phyloP scores from a whole-genome alignment of 2,329 filamentous ascomycete genomes.

The Fusarium sulawesiense region DNA sequence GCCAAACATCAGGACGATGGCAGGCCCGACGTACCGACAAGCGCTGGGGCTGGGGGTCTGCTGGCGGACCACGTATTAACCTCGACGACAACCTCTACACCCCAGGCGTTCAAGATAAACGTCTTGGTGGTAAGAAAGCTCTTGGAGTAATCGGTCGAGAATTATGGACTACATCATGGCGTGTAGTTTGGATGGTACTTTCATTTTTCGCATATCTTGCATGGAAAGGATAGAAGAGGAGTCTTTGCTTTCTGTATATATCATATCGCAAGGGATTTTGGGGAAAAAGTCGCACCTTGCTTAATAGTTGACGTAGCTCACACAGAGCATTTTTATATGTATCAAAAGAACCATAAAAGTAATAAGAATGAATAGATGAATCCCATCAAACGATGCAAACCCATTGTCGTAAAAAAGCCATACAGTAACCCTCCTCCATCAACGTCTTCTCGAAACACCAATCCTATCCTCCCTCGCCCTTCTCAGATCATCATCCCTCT shows the following conservation, averaged over 20 bases:
- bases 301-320: slow-evolving; percentile 22
- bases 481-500: slow-evolving; percentile 45
- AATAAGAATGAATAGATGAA: slow-evolving; percentile 21
- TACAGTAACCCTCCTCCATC: not conserved
- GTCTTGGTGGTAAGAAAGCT: slow-evolving; percentile 47
- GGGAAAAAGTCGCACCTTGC: slow-evolving; percentile 19
- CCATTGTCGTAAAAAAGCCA: not conserved
- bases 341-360: slow-evolving; percentile 17
- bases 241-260: slow-evolving; percentile 17
- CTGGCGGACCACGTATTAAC: slow-evolving; percentile 63
- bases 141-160: slow-evolving; percentile 67
- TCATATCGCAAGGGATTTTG: slow-evolving; percentile 8
- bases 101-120: slow-evolving; percentile 46
- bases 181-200: slow-evolving; percentile 72
- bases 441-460: slow-evolving; percentile 47
- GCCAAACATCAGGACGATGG: slow-evolving; percentile 37
- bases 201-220: slow-evolving; percentile 75
- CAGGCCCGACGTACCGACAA: slow-evolving; percentile 44
- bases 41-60: slow-evolving; percentile 59
- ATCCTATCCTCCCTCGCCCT: slow-evolving; percentile 55
- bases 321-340: slow-evolving; percentile 32
- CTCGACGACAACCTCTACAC: slow-evolving; percentile 63
- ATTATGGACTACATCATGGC: slow-evolving; percentile 69
- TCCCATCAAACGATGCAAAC: not conserved
- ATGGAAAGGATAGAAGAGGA: slow-evolving; percentile 60